These are phyloP conservation scores for Cryptococcus jaspeensis DNA, from an alignment of 1,284 basidiomycete genomes.

Conservation along the genomic window DNA sequence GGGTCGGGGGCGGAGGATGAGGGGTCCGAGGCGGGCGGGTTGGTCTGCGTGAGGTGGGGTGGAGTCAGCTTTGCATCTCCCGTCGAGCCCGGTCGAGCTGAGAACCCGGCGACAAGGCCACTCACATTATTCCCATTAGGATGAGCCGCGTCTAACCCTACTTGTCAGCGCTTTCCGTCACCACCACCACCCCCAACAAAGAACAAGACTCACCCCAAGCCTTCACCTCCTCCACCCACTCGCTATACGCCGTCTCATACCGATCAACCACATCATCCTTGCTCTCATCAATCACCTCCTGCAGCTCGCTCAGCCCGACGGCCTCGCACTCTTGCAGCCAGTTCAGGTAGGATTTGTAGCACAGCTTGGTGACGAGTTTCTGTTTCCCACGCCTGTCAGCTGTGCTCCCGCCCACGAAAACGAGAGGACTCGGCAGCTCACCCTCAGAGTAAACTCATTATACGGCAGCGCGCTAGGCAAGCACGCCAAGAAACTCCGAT, in stretches of 20 bases:
- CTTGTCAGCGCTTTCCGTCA: neutral
- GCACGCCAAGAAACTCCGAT: constrained; percentile 33
- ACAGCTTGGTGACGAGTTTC: constrained; percentile 43
- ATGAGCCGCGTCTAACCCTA: constrained; percentile 18
- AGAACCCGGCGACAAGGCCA: neutral
- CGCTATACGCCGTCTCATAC: constrained; percentile 15
- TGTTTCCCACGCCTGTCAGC: constrained; percentile 13
- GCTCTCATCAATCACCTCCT: constrained; percentile 16
- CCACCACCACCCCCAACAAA: neutral
- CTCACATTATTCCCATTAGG: constrained; percentile 1
- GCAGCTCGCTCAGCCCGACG: constrained; percentile 17
- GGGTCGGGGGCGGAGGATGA: neutral
- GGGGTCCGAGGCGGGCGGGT: neutral
- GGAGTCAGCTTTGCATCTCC: neutral
- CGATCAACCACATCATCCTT: constrained; percentile 16
- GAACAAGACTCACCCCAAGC: constrained; percentile 23
- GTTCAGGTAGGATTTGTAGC: constrained; percentile 29
- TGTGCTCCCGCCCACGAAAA: neutral
- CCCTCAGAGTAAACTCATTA: constrained; percentile 48
- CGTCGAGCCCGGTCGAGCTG: too few relatives aligned
- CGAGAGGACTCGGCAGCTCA: constrained; percentile 24
- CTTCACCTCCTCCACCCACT: constrained; percentile 18
- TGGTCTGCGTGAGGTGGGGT: neutral
- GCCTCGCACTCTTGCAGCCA: constrained; percentile 36
- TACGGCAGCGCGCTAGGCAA: constrained; percentile 43